Conservation (phyloP, 2,329 filamentous ascomycete genomes). For the Lecanicillium sp. region DNA sequence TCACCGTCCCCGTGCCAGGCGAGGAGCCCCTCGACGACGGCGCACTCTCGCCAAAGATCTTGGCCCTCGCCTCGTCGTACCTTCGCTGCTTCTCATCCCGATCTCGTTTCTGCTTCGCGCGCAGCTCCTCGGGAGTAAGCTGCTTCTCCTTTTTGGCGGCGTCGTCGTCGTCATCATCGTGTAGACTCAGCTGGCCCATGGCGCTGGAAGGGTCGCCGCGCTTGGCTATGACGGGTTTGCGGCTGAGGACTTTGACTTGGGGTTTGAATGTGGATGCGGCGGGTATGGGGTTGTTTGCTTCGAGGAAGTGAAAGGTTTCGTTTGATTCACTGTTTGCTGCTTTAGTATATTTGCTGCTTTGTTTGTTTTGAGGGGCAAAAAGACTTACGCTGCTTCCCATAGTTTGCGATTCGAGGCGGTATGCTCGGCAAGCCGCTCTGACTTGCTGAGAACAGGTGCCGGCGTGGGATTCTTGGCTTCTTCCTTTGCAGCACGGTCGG, state of each 20-base stretch:
- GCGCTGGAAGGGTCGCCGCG: constrained; percentile 48
- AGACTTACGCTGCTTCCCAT: constrained; percentile 77
- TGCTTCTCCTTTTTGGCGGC: constrained; percentile 52
- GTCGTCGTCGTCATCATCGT: constrained; percentile 57
- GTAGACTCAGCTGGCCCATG: constrained; percentile 34
- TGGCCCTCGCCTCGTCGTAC: constrained; percentile 82
- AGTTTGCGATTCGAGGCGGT: constrained; percentile 75
- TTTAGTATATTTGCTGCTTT: constrained; percentile 1
- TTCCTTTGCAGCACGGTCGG: constrained; percentile 47
- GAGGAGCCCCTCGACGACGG: constrained; percentile 52
- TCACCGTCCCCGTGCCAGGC: constrained; percentile 45
- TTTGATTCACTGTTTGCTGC: constrained; percentile 55
- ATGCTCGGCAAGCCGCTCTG: constrained; percentile 73
- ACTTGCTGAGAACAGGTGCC: constrained; percentile 51
- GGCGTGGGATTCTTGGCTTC: constrained; percentile 24
- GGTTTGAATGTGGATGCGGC: constrained; percentile 67
- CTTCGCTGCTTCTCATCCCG: constrained; percentile 83
- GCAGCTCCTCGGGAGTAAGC: constrained; percentile 67
- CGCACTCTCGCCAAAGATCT: constrained; percentile 66
- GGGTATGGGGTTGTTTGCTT: constrained; percentile 55
- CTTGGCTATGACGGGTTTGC: constrained; percentile 63
- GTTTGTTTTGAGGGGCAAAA: constrained; percentile 5
- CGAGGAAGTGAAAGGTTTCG: constrained; percentile 67
- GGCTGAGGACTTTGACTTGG: constrained; percentile 74
- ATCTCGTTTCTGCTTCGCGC: constrained; percentile 69